Conservation (phyloP, 2,329 filamentous ascomycete species). For the Penicillium sp. region DNA sequence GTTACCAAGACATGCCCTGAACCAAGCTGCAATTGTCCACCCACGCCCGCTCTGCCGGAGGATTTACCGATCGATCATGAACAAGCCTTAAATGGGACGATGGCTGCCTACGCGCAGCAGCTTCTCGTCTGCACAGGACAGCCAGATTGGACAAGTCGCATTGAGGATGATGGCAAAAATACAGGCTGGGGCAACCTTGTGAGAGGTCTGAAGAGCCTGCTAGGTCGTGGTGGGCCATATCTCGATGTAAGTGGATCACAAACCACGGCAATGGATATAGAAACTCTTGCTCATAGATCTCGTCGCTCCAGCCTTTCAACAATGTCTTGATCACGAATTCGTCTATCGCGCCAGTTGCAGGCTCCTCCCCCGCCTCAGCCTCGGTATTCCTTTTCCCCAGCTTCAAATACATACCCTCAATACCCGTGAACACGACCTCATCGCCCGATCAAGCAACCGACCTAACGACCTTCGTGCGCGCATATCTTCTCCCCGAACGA, state of each 20-base stretch:
- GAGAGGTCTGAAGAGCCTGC: conserved; percentile 66
- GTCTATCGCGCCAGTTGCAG: conserved; percentile 62
- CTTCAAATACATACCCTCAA: conserved; percentile 74
- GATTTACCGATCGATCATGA: conserved; percentile 72
- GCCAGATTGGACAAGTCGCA: conserved; percentile 75
- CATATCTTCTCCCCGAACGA: conserved; percentile 39
- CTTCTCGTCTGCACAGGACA: conserved; percentile 79
- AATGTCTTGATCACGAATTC: conserved; percentile 74
- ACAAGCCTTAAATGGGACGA: conserved; percentile 69
- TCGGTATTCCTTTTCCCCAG: conserved; percentile 77
- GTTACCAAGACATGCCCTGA: conserved; percentile 63
- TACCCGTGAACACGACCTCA: conserved; percentile 62
- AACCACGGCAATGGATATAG: background rate
- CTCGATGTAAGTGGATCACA: conserved; percentile 52
- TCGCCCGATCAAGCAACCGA: conserved; percentile 13
- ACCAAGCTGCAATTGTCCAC: conserved; percentile 72
- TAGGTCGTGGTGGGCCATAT: conserved; percentile 64
- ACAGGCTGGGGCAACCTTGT: conserved; percentile 48
- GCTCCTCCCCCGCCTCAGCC: conserved; percentile 20
- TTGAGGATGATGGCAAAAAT: conserved; percentile 70
- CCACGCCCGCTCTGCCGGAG: conserved; percentile 65
- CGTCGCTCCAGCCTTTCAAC: conserved; percentile 67
- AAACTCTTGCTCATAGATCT: conserved; percentile 1
- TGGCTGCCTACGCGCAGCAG: conserved; percentile 76
- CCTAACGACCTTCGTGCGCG: conserved; percentile 46